A percentile compares a stretch with the other conserved stretches of the same genome.
phyloP scores from a whole-genome alignment of 768 basidiomycete genomes.

The Naematelia aurantialba region DNA sequence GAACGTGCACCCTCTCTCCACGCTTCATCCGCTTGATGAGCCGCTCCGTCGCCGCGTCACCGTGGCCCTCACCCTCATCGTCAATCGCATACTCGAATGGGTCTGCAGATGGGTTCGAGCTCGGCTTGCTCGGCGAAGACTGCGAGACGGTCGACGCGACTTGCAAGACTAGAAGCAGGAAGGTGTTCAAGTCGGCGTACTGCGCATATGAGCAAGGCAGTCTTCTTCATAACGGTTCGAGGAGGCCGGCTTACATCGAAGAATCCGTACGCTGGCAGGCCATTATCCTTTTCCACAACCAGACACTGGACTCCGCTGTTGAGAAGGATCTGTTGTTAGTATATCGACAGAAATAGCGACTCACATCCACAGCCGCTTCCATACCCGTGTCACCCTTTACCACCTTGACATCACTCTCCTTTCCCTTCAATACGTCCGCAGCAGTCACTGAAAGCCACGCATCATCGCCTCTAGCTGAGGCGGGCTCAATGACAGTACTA shows the following conservation, averaged over 20 bases:
- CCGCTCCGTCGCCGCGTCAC: neutral
- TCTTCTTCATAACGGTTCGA: neutral
- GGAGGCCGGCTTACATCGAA: slow-evolving; percentile 29
- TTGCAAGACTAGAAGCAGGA: slow-evolving; percentile 33
- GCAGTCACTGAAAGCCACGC: slow-evolving; percentile 24
- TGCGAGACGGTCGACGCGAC: slow-evolving; percentile 13
- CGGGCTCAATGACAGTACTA: neutral
- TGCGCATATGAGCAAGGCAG: slow-evolving; percentile 9
- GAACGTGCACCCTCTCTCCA: slow-evolving; percentile 21
- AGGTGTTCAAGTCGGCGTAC: slow-evolving; percentile 40
- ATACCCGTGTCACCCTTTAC: slow-evolving; percentile 20
- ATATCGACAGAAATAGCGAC: neutral
- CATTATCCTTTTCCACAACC: slow-evolving; percentile 11
- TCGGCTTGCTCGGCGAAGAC: neutral
- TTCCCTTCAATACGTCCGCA: slow-evolving; percentile 3
- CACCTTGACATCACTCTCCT: slow-evolving; percentile 7
- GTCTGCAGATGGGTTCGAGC: neutral
- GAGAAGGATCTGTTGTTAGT: slow-evolving; percentile 24
- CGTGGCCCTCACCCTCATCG: neutral
- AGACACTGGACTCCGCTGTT: slow-evolving; percentile 18
- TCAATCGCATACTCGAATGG: neutral
- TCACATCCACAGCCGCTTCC: slow-evolving; percentile 35
- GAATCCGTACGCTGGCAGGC: slow-evolving; percentile 15
- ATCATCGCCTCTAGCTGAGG: slow-evolving; percentile 9
- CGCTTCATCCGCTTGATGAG: slow-evolving; percentile 11